phyloP scores from a whole-genome alignment of 441 rosid genomes.

The Erysimum cheiri region DNA sequence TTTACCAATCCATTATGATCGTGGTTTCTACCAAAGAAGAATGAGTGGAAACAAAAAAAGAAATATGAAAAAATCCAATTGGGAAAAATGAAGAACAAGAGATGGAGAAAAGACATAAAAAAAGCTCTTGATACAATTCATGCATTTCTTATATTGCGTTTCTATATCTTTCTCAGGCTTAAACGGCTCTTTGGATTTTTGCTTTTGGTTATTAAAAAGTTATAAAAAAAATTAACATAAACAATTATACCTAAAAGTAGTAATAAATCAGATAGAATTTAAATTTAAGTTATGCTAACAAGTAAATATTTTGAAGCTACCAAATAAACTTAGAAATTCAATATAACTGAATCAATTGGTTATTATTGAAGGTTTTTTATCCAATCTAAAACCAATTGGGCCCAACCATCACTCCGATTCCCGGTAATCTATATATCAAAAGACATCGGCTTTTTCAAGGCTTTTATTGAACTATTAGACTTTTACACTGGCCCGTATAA shows the following conservation, averaged over 20 bases:
- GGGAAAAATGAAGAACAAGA: not conserved
- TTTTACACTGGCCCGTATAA: slow-evolving; percentile 26
- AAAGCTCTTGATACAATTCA: slow-evolving; percentile 8
- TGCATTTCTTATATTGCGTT: not conserved
- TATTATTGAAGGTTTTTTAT: too few relatives aligned
- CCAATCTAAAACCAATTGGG: not conserved
- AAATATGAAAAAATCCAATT: not conserved
- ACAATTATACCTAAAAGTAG: too few relatives aligned
- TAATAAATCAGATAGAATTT: too few relatives aligned
- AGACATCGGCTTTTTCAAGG: not conserved
- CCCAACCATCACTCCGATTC: not conserved
- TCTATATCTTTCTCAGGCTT: not conserved
- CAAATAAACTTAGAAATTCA: too few relatives aligned
- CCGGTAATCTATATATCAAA: too few relatives aligned
- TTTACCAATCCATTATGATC: slow-evolving; percentile 32
- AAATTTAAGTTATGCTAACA: too few relatives aligned
- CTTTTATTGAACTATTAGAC: slow-evolving; percentile 24
- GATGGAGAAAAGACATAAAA: not conserved
- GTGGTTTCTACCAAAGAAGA: slow-evolving; percentile 35
- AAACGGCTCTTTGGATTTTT: slow-evolving; percentile 5
- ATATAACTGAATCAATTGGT: too few relatives aligned
- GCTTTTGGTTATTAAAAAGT: too few relatives aligned
- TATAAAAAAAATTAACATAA: too few relatives aligned
- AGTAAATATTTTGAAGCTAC: too few relatives aligned
- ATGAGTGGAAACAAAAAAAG: slow-evolving; percentile 21